Evolutionary conservation across 805 yeast species (phyloP), one percentile per base, ranked within the genome.

Genomic region (Candida orba): DNA sequence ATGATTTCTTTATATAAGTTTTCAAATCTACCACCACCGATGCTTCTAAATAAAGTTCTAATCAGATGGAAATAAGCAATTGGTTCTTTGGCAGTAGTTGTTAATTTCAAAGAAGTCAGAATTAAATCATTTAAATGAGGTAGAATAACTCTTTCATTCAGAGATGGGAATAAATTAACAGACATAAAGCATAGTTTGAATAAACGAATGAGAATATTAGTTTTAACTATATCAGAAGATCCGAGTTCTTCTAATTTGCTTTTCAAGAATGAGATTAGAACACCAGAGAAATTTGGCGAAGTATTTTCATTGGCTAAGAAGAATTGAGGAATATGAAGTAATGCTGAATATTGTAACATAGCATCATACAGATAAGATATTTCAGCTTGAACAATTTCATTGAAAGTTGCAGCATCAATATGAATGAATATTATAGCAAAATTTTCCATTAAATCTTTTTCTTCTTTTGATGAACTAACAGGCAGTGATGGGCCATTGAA

Each of bases 1-100:
- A 89, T 75, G 17, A 95, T 91, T 48, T 90, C 95, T 53, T 93
- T 87, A 67, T 95, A 95, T 15, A 93, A 69, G 42, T 82, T 80
- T 62, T 93, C 99, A 60, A 93, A 91, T 46, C 98, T 72, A 7
- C 99, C 99, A 40, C 99, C 98, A 30, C 97, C 96, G 38, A 93
- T 90, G 56, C 95, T 85, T 62, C 98, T 73, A 69, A 93, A 93
- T 40, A 93, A 67, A 0, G 95, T 87, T 54, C 98, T 71, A 20
- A 93, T 83, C 53, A 93, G 69, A 54, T 89, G 85, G 50, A 91
- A 90, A 60, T 89, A 93, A 3, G 88, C 87, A 22, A 87, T 72
- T 6, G 99, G 98, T 57, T 91, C 96, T 51, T 85, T 84, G 0
- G 97, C 86, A 8, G 81, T 79, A 1, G 96, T 84, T 0, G 96